phyloP scores from a whole-genome alignment of 805 yeast genomes.

The Wickerhamiella brachini region DNA sequence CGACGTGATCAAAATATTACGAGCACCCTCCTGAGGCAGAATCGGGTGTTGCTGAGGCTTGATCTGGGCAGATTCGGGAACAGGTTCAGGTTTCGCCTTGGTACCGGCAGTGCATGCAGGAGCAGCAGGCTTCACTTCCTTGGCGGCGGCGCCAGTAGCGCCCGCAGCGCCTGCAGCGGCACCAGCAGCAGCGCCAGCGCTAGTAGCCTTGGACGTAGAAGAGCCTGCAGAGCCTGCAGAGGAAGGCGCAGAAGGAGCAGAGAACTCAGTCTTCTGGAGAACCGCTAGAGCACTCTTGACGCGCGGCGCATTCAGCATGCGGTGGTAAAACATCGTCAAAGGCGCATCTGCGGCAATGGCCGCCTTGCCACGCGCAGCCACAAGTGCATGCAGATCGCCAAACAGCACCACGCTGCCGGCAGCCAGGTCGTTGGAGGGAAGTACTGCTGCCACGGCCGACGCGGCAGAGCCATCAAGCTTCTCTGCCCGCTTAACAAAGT shows the following conservation, averaged over 20 bases:
- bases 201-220: neutral
- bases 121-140: neutral
- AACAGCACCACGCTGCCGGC: constrained; percentile 32
- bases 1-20: constrained; percentile 81
- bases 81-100: constrained; percentile 16
- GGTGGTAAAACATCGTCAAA: constrained; percentile 24
- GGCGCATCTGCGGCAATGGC: constrained; percentile 21
- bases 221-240: too few species aligned
- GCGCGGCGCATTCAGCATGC: constrained; percentile 17
- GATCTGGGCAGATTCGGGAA: constrained; percentile 24
- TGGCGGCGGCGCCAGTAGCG: constrained; percentile 3
- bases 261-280: constrained; percentile 11
- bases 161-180: constrained; percentile 6
- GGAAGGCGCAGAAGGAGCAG: too few species aligned
- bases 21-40: constrained; percentile 55
- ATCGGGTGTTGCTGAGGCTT: constrained; percentile 30
- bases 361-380: constrained; percentile 21
- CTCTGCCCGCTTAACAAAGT: constrained; percentile 10
- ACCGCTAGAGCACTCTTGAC: constrained; percentile 18
- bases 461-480: constrained; percentile 15
- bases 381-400: constrained; percentile 31
- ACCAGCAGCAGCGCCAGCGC: constrained; percentile 4
- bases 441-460: constrained; percentile 13
- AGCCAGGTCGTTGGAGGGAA: constrained; percentile 23
- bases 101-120: neutral